These are phyloP conservation scores for Pyrus communis DNA, from an alignment of 306 rosid species.

Conservation along the genomic window DNA sequence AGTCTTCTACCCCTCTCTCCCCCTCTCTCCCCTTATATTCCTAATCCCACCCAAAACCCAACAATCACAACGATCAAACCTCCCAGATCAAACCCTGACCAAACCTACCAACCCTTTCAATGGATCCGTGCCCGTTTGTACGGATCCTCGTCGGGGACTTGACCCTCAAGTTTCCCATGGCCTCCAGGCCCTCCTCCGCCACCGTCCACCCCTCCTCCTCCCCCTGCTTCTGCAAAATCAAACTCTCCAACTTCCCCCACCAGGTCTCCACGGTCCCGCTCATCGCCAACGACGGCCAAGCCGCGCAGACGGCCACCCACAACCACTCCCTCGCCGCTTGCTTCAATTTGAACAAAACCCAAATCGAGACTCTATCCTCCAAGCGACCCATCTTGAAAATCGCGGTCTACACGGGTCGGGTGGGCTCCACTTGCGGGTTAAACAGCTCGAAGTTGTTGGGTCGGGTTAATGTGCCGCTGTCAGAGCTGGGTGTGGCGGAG, in stretches of 20 bases:
- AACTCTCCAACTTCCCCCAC: constrained; percentile 31
- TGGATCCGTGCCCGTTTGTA: constrained; percentile 79
- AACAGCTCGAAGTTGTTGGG: constrained; percentile 40
- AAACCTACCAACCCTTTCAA: background rate
- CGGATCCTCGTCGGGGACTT: constrained; percentile 75
- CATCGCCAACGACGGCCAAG: constrained; percentile 1
- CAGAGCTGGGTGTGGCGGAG: constrained; percentile 28
- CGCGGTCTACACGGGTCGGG: constrained; percentile 36
- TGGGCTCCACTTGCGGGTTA: constrained; percentile 26
- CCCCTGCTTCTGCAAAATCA: constrained; percentile 54
- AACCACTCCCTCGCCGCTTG: constrained; percentile 42
- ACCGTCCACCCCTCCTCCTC: constrained; percentile 50
- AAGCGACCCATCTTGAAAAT: constrained; percentile 25
- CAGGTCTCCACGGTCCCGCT: constrained; percentile 43
- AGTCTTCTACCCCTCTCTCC: background rate
- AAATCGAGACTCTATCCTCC: constrained; percentile 27
- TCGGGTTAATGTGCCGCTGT: constrained; percentile 34
- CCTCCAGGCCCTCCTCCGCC: constrained; percentile 42
- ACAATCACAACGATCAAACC: background rate
- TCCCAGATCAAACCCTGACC: no score
- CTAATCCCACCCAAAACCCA: background rate
- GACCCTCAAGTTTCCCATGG: constrained; percentile 43
- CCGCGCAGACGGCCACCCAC: background rate
- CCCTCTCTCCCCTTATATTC: background rate
- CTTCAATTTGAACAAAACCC: constrained; percentile 48